These are phyloP conservation scores for Lodderomyces theae DNA, from an alignment of 1,139 yeast species.

Conservation along the genomic window DNA sequence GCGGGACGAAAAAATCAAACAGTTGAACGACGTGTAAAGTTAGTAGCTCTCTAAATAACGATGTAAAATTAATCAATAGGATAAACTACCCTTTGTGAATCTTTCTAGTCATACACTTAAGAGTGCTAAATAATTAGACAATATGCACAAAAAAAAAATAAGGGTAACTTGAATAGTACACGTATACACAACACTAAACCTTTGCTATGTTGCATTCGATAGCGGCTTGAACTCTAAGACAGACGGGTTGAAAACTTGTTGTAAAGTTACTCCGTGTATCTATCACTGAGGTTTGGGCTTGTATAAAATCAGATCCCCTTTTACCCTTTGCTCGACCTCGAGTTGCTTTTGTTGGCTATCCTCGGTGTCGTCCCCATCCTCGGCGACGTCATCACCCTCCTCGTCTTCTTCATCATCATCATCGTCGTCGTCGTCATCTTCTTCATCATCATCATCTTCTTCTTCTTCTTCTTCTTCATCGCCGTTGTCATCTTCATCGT, in stretches of 20 bases:
- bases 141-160: too few relatives aligned
- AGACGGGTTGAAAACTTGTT: neutral
- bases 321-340: neutral
- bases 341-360: slow-evolving; percentile 2
- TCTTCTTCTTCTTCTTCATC: slow-evolving; percentile 43
- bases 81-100: neutral
- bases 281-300: neutral
- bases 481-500: slow-evolving; percentile 46
- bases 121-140: too few relatives aligned
- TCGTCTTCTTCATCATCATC: slow-evolving; percentile 16
- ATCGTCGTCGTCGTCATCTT: slow-evolving; percentile 24
- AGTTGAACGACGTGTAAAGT: slow-evolving; percentile 21
- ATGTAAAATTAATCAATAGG: neutral
- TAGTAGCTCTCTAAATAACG: slow-evolving; percentile 9
- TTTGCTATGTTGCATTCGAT: neutral
- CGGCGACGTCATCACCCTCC: slow-evolving; percentile 20
- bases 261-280: neutral
- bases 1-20: slow-evolving; percentile 40
- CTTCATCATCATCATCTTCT: slow-evolving; percentile 40
- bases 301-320: neutral
- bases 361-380: slow-evolving; percentile 10
- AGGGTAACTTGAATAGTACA: slow-evolving; percentile 6
- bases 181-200: neutral
- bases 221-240: too few relatives aligned
- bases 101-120: too few relatives aligned